Evolutionary conservation across 345 rosid species (phyloP).

Genomic region (Populus pruinosa): DNA sequence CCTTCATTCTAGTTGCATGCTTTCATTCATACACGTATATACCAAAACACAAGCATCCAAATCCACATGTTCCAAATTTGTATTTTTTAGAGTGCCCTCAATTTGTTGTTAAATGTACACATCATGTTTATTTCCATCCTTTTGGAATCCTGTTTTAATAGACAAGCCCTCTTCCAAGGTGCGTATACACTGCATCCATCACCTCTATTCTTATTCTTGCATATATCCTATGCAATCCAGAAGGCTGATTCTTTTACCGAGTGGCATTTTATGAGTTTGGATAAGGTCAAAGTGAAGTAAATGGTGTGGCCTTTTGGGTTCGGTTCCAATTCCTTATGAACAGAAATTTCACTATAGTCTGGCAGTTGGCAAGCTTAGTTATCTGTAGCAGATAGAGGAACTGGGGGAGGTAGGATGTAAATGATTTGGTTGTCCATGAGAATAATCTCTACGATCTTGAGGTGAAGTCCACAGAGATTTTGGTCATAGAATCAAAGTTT

Average conservation of each 20-base stretch:
- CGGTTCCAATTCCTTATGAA: neutral
- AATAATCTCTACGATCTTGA: neutral
- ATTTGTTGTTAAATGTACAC: neutral
- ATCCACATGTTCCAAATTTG: neutral
- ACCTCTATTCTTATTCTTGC: neutral
- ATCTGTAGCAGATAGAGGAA: neutral
- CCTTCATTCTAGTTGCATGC: neutral
- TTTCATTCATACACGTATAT: neutral
- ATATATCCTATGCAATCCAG: neutral
- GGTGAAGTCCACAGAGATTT: neutral
- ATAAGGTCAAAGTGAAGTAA: neutral
- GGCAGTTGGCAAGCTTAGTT: neutral
- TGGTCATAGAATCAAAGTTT: neutral
- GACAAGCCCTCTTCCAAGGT: neutral
- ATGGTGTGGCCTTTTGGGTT: neutral
- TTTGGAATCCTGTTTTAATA: neutral
- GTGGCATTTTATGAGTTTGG: neutral
- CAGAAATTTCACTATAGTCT: neutral
- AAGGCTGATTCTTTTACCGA: neutral
- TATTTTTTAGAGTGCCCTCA: neutral
- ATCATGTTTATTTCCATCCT: neutral
- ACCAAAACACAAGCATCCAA: neutral
- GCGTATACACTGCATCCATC: neutral
- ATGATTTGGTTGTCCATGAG: neutral
- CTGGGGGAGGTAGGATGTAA: neutral